Conservation (phyloP, 345 rosid species). For the Boechera retrofracta region DNA sequence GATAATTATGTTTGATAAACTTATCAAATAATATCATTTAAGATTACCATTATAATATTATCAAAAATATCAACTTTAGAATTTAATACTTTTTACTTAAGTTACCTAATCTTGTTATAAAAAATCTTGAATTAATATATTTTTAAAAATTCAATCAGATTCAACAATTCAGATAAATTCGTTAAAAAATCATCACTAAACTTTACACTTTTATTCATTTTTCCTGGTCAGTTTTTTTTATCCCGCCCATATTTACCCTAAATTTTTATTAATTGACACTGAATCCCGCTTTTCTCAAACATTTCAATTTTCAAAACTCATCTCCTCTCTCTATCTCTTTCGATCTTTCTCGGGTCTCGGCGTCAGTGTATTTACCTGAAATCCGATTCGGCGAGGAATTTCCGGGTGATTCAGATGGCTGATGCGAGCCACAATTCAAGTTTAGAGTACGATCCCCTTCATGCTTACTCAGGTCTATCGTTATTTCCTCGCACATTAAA, state of each 20-base stretch:
- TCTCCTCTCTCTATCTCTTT: background rate
- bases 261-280: background rate
- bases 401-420: conserved; percentile 32
- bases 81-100: too few species aligned
- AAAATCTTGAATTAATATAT: too few species aligned
- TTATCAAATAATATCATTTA: too few species aligned
- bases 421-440: conserved; percentile 24
- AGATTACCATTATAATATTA: too few species aligned
- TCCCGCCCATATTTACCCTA: background rate
- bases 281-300: conserved; percentile 24
- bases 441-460: conserved; percentile 57
- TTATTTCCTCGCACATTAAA: conserved; percentile 69
- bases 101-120: too few species aligned
- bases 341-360: conserved; percentile 12
- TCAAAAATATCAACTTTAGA: too few species aligned
- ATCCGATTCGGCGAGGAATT: background rate
- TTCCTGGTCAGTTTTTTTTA: background rate
- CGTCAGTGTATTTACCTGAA: background rate
- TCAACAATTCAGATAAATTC: too few species aligned
- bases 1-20: too few species aligned
- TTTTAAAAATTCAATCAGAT: too few species aligned
- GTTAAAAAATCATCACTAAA: too few species aligned
- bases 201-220: too few species aligned
- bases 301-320: conserved; percentile 31
- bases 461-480: conserved; percentile 57